Conservation (phyloP, 177 flowering plant species). For the Viscum album region DNA sequence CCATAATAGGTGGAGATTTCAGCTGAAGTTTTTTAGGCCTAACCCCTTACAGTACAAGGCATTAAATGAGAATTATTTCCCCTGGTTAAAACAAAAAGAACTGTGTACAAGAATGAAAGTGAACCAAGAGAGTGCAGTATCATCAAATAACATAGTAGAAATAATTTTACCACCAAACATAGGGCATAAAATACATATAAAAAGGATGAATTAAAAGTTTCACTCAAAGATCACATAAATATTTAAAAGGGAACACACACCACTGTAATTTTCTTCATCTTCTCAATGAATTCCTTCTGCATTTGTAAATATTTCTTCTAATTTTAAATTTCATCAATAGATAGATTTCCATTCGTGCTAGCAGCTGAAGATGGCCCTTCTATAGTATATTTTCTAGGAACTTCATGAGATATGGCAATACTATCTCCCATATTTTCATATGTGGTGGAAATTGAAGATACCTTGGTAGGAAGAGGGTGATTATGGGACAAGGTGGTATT, state of each 20-base stretch:
- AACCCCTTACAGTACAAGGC: no score
- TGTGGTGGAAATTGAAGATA: slow-evolving; percentile 92
- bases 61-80: no score
- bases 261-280: slow-evolving; percentile 68
- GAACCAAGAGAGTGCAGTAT: no score
- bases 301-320: slow-evolving; percentile 81
- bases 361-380: slow-evolving; percentile 79
- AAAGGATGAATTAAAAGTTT: no score
- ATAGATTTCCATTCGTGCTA: slow-evolving; percentile 66
- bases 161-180: no score
- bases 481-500: slow-evolving; percentile 27
- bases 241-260: slow-evolving; percentile 35
- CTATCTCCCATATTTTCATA: slow-evolving; percentile 99
- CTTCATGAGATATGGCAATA: slow-evolving; percentile 98
- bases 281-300: slow-evolving; percentile 77
- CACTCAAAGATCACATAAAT: no score
- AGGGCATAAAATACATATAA: no score
- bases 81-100: no score
- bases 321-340: slow-evolving; percentile 87
- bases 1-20: no score
- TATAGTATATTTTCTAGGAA: slow-evolving; percentile 99
- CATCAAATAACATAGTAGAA: no score
- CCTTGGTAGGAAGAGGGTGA: slow-evolving; percentile 60
- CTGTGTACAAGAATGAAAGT: no score
- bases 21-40: no score